Evolutionary conservation across 1,139 yeast species (phyloP), one percentile per base, ranked within the genome.

Genomic region (Candida tetrigidarum): DNA sequence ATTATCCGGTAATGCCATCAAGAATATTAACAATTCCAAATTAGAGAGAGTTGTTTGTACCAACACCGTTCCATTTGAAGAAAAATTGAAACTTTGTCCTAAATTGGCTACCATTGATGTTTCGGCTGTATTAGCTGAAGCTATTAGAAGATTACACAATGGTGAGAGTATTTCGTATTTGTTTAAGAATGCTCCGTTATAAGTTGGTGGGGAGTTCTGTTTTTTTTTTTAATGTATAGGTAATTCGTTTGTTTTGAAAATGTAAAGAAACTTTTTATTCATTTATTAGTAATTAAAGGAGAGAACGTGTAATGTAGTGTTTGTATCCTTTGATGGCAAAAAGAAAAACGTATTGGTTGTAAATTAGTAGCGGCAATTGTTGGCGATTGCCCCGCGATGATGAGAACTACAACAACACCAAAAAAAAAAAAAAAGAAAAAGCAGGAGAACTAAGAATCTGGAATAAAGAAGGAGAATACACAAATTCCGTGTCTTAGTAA

Each of bases 151-250:
- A 66, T 74, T 86, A 55, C 96, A 86, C 59, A 85, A 86, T 57
- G 95, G 95, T 62, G 95, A 86, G 64, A 84, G 91, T 60, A 84
- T 86, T 42, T 84, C 91, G 3, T 86, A 86, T 60, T 72, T 86
- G 58, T 86, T 86, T 60, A 78, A 74, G 54, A 74, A 79, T 52
- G 78, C 75, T 15, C 53, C 53, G n/a, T 50, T 52, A 41, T 52
- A 48, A 32, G 9, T 19, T 14, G 37, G 25, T 28, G n/a, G 11
- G 8, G 3, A 5, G 9, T 29, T 6, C 11, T 29, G 6, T 14
- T 29, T 14, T 29, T 5, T 30, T 14, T 30, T 18, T 29, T 5
- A 7, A 12, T 35, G 23, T 41, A 16, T 36, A 18, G 3, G 22
- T 34, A 10, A 19, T 4, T 15, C 11, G n/a, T 22, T 34, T 33